Evolutionary conservation across 805 yeast genomes (phyloP).

Genomic region (Candida palmyrensis): DNA sequence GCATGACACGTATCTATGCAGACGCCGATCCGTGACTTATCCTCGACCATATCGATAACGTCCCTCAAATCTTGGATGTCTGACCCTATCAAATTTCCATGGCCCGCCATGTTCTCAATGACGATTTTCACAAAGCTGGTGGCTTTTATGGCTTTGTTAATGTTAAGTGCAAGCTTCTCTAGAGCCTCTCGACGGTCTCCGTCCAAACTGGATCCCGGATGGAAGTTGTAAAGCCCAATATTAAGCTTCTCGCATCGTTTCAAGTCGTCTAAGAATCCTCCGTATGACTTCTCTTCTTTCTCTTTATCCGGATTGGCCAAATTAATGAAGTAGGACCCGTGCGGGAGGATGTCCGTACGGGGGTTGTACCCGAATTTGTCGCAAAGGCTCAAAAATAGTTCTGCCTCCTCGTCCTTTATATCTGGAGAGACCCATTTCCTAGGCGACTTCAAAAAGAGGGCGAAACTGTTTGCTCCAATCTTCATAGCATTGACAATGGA

Average conservation of each 20-base stretch:
- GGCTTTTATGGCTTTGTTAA: constrained; percentile 69
- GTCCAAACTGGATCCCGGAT: constrained; percentile 85
- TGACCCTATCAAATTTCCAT: constrained; percentile 86
- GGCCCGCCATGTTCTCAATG: constrained; percentile 97
- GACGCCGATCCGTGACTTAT: constrained; percentile 85
- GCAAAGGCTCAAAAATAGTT: constrained; percentile 61
- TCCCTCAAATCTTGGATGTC: constrained; percentile 66
- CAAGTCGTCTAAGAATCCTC: constrained; percentile 80
- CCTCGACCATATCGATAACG: constrained; percentile 74
- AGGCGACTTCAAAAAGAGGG: constrained; percentile 85
- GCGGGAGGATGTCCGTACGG: constrained; percentile 78
- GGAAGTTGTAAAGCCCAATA: constrained; percentile 86
- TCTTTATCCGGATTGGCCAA: constrained; percentile 84
- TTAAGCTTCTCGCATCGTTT: constrained; percentile 79
- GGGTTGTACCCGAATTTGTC: constrained; percentile 63
- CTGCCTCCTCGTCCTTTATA: constrained; percentile 60
- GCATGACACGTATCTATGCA: constrained; percentile 96
- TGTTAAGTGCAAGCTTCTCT: constrained; percentile 64
- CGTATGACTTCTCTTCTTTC: constrained; percentile 71
- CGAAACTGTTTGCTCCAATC: constrained; percentile 74
- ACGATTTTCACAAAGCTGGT: constrained; percentile 83
- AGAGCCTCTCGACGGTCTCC: constrained; percentile 62
- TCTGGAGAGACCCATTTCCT: constrained; percentile 88
- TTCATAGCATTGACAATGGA: constrained; percentile 50
- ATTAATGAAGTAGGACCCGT: constrained; percentile 91